Percentiles rank a stretch among this genome's conserved stretches.
Conservation (phyloP, 371 early-diverging fungal genomes). For the Smittium mucronatum region DNA sequence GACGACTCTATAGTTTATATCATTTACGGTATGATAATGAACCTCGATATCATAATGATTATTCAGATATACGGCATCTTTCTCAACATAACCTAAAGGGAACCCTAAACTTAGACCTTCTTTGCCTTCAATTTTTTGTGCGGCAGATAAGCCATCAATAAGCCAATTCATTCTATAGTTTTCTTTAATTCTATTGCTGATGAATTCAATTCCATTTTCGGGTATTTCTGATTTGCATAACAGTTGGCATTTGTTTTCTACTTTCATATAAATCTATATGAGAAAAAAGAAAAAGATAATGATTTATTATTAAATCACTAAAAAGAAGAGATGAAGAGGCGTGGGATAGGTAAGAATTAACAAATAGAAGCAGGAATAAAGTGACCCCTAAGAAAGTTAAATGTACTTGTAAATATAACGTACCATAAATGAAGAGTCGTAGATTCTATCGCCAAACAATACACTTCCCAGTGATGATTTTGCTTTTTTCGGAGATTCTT, state of each 20-base stretch:
- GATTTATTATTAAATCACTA: neutral
- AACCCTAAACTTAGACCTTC: constrained; percentile 67
- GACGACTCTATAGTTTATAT: constrained; percentile 64
- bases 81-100: constrained; percentile 39
- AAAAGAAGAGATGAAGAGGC: neutral
- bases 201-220: constrained; percentile 61
- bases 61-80: constrained; percentile 38
- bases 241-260: constrained; percentile 40
- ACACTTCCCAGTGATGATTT: constrained; percentile 74
- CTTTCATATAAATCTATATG: constrained; percentile 38
- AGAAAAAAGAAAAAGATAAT: neutral
- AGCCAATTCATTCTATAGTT: constrained; percentile 69
- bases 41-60: constrained; percentile 84
- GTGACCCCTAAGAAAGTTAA: too few species aligned
- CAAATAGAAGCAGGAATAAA: too few species aligned
- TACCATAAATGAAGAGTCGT: constrained; percentile 62
- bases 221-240: constrained; percentile 54
- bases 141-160: constrained; percentile 90
- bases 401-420: constrained; percentile 20
- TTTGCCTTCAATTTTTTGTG: constrained; percentile 40
- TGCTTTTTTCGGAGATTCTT: constrained; percentile 41
- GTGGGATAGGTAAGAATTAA: neutral
- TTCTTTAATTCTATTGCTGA: constrained; percentile 68
- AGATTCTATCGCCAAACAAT: constrained; percentile 92
- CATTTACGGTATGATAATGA: constrained; percentile 56